Base-by-base conservation (phyloP, 75 land plant species). In the Cryptomeria japonica region DNA sequence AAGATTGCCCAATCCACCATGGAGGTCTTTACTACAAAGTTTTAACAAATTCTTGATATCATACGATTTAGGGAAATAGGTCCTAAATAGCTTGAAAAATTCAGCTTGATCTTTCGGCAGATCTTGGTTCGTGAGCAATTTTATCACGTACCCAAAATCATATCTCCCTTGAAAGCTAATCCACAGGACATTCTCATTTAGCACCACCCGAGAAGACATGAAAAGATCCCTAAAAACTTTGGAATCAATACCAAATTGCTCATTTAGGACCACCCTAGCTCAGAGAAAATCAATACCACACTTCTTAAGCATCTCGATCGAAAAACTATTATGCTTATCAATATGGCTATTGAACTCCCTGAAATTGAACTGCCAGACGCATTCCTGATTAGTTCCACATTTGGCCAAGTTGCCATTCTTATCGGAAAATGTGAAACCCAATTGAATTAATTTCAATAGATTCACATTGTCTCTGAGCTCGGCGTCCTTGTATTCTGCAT, bases 311-410 rank as follows among this genome's bases (percentile, higher is more conserved):
- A 94, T 90, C 85, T 93, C 95, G 32, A 94, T 93, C 13, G 95
- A 94, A 72, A 93, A 94, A 12, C 75, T 64, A 5, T 94, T 94
- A 53, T 85, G 90, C 22, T 91, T 88, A 87, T 94, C 93, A 61
- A 86, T 84, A 58, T 34, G 25, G 18, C 87, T 37, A 42, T 89
- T 91, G 51, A 94, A 94, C 89, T 94, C 95, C 51, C 94, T 78
- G 90, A 94, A 94, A 72, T 94, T 94, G 90, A 94, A 94, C 87
- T 94, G 95, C 95, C 95, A 94, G 8, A 94, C 87, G 75, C 95
- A 94, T 80, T 87, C 83, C 58, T 84, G 85, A 19, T 88, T 89
- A 31, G 93, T 88, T 14, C 90, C 93, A 72, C 94, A 93, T 68
- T 84, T 89, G 22, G 95, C 94, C 32, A 94, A 86, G 58, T 90